phyloP scores from a whole-genome alignment of 805 yeast species.

The Kuraishia hungarica region DNA sequence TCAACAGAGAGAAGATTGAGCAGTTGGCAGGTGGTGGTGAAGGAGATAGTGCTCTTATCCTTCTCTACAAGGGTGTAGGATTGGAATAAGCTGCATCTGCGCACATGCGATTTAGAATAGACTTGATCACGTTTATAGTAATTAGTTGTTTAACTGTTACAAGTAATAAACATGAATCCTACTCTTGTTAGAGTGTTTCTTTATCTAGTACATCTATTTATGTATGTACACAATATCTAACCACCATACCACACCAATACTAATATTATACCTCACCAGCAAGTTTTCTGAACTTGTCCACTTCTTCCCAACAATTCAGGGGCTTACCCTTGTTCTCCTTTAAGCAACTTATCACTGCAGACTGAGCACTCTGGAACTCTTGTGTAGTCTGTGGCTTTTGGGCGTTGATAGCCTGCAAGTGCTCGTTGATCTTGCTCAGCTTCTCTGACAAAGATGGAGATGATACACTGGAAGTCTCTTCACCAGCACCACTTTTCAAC shows the following conservation, averaged over 20 bases:
- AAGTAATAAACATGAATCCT: background rate
- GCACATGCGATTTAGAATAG: background rate
- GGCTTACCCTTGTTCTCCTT: constrained; percentile 54
- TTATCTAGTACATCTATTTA: background rate
- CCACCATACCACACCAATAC: background rate
- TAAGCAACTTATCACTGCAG: constrained; percentile 49
- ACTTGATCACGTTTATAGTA: background rate
- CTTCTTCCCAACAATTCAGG: constrained; percentile 78
- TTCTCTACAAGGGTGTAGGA: constrained; percentile 79
- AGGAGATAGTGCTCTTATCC: constrained; percentile 87
- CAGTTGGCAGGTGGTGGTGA: constrained; percentile 95
- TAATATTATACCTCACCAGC: constrained; percentile 35
- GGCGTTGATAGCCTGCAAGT: constrained; percentile 20
- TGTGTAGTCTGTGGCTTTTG: constrained; percentile 23
- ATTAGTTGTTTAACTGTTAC: background rate
- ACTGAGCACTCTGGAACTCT: constrained; percentile 37
- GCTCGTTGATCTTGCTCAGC: constrained; percentile 26
- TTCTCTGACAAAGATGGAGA: constrained; percentile 19
- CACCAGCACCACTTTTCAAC: constrained; percentile 24
- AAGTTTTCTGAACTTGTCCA: constrained; percentile 55
- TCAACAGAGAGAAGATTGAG: constrained; percentile 78
- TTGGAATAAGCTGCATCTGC: constrained; percentile 23
- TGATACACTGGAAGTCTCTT: constrained; percentile 16
- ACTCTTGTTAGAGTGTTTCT: background rate
- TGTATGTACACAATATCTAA: background rate